Percentiles rank a stretch among this genome's conserved stretches.
These are phyloP conservation scores for Phoma sp. DNA, from an alignment of 2,329 filamentous ascomycete species.

Conservation along the genomic window DNA sequence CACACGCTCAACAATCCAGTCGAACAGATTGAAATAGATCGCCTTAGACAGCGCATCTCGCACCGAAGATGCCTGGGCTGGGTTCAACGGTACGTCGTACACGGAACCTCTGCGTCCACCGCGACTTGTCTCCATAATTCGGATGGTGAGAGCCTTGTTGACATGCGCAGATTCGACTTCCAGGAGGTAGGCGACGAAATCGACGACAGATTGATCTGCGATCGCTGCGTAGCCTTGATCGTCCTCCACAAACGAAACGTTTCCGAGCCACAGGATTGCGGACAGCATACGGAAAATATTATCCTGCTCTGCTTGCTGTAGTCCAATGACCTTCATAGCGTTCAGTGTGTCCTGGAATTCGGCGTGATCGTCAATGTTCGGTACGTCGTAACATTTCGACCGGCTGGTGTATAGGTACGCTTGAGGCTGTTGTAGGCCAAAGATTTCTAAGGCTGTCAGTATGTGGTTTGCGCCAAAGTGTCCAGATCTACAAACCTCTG, in stretches of 20 bases:
- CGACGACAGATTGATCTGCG: conserved; percentile 86
- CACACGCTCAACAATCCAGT: conserved; percentile 95
- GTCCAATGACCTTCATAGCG: conserved; percentile 93
- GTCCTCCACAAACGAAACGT: conserved; percentile 89
- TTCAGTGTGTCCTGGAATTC: conserved; percentile 91
- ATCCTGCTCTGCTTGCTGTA: conserved; percentile 88
- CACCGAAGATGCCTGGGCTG: conserved; percentile 83
- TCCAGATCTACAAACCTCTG: conserved; percentile 58
- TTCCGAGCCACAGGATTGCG: conserved; percentile 91
- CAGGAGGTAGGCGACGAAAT: conserved; percentile 92
- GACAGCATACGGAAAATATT: conserved; percentile 96
- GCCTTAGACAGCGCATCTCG: conserved; percentile 91
- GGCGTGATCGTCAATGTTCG: conserved; percentile 88
- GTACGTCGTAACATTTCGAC: conserved; percentile 93
- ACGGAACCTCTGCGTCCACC: conserved; percentile 71
- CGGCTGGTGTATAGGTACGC: conserved; percentile 93
- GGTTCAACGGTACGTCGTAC: conserved; percentile 82
- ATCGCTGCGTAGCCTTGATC: conserved; percentile 89
- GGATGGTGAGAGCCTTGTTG: conserved; percentile 86
- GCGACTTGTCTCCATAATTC: conserved; percentile 77
- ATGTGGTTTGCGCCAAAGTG: not conserved
- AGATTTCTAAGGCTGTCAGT: conserved; percentile 64
- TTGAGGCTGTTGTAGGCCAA: conserved; percentile 88
- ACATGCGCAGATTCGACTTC: conserved; percentile 84
- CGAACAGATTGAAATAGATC: conserved; percentile 97